A percentile compares a stretch with the other conserved stretches of the same genome.
These are phyloP conservation scores for Aulographum hederae DNA, from an alignment of 2,329 filamentous ascomycete species.

Conservation along the genomic window DNA sequence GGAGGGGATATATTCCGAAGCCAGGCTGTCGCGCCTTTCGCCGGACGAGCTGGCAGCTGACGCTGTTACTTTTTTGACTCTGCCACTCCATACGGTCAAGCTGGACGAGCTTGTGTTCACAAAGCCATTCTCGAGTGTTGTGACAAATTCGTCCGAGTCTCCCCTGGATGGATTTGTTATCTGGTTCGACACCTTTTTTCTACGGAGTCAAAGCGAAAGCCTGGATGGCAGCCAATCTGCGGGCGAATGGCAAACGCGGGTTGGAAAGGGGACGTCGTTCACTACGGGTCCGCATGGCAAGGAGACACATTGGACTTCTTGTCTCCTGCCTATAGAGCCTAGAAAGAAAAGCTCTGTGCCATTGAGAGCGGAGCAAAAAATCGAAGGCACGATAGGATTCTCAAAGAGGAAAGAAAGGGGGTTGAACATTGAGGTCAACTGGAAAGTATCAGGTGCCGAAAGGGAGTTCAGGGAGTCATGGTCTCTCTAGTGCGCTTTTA, in stretches of 20 bases:
- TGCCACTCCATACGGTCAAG: constrained; percentile 59
- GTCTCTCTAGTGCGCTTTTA: constrained; percentile 1
- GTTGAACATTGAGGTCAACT: constrained; percentile 20
- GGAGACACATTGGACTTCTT: constrained; percentile 84
- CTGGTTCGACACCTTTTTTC: constrained; percentile 93
- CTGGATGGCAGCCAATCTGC: constrained; percentile 37
- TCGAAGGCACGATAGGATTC: constrained; percentile 54
- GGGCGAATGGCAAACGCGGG: constrained; percentile 42
- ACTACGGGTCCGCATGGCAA: constrained; percentile 65
- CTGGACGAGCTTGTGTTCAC: constrained; percentile 60
- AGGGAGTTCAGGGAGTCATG: background rate
- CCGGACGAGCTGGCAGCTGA: constrained; percentile 38
- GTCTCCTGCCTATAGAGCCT: constrained; percentile 51
- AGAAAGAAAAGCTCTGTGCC: constrained; percentile 26
- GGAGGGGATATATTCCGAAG: constrained; percentile 61
- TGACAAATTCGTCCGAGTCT: too few species aligned
- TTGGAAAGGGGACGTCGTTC: constrained; percentile 55
- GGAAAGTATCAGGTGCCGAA: constrained; percentile 9
- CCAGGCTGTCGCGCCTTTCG: constrained; percentile 10
- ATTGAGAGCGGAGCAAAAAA: constrained; percentile 34
- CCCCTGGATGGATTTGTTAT: constrained; percentile 68
- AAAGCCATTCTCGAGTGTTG: constrained; percentile 39
- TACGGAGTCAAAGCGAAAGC: constrained; percentile 34
- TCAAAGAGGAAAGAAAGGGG: constrained; percentile 34
- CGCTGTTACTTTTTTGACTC: constrained; percentile 48